Percentiles rank a stretch among this genome's conserved stretches.
These are phyloP conservation scores for Syncephalastrum monosporum DNA, from an alignment of 371 early-diverging fungal species.

Conservation along the genomic window DNA sequence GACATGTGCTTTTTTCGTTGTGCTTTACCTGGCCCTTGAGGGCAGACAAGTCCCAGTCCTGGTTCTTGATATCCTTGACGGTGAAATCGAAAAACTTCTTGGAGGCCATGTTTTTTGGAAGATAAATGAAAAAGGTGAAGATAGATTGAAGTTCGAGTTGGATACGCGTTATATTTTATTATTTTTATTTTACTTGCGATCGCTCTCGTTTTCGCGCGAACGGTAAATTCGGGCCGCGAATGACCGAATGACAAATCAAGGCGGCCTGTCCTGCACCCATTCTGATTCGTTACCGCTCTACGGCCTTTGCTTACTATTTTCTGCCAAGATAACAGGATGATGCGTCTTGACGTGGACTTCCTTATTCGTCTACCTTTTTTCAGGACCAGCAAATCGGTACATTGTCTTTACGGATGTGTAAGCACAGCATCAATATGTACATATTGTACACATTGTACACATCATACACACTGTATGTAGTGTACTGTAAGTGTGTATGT, in stretches of 20 bases:
- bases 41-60: constrained; percentile 38
- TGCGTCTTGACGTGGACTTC: too few relatives aligned
- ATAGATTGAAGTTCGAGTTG: too few relatives aligned
- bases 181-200: not conserved
- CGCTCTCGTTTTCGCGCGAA: not conserved
- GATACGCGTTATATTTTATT: not conserved
- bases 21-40: constrained; percentile 41
- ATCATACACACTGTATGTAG: too few relatives aligned
- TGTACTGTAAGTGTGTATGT: too few relatives aligned
- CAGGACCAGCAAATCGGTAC: too few relatives aligned
- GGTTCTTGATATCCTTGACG: constrained; percentile 40
- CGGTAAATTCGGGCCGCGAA: not conserved
- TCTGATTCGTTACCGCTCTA: not conserved
- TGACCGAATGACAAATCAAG: not conserved
- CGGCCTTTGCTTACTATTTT: not conserved
- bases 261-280: not conserved
- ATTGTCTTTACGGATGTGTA: too few relatives aligned
- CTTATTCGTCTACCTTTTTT: too few relatives aligned
- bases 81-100: constrained; percentile 37
- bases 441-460: too few relatives aligned
- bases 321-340: not conserved
- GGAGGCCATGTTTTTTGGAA: not conserved
- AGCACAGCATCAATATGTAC: too few relatives aligned
- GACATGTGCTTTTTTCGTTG: not conserved
- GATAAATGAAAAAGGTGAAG: not conserved